A percentile compares a stretch with the other conserved stretches of the same genome.
These are phyloP conservation scores for Deinandra increscens DNA, from an alignment of 129 eudicot genomes.

Conservation along the genomic window DNA sequence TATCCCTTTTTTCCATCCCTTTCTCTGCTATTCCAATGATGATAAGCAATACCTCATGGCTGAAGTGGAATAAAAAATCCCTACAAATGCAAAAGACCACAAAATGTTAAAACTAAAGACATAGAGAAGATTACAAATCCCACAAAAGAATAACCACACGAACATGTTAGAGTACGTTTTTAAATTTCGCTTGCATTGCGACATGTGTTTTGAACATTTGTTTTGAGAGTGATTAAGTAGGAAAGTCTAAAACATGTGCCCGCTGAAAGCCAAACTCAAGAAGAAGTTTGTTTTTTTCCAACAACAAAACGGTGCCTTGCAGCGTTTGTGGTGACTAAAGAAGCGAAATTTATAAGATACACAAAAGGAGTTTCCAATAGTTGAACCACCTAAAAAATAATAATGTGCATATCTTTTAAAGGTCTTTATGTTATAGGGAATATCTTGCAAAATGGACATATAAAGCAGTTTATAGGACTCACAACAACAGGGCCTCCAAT, in stretches of 20 bases:
- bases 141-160: too few relatives aligned
- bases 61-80: too few relatives aligned
- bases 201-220: too few relatives aligned
- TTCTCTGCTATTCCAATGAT: too few relatives aligned
- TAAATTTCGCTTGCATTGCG: too few relatives aligned
- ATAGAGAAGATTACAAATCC: too few relatives aligned
- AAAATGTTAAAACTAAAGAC: too few relatives aligned
- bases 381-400: slow-evolving; percentile 75
- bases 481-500: slow-evolving; percentile 96
- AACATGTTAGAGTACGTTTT: too few relatives aligned
- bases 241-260: slow-evolving; percentile 65
- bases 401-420: neutral
- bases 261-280: slow-evolving; percentile 95
- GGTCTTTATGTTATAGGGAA: neutral
- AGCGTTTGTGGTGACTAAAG: slow-evolving; percentile 92
- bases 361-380: slow-evolving; percentile 88
- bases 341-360: slow-evolving; percentile 88
- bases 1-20: too few relatives aligned
- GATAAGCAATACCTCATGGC: too few relatives aligned
- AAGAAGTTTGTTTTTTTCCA: slow-evolving; percentile 80
- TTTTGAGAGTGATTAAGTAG: too few relatives aligned
- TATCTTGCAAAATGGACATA: slow-evolving; percentile 12
- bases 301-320: slow-evolving; percentile 98
- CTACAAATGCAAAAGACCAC: too few relatives aligned
- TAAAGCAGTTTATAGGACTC: slow-evolving; percentile 37